Evolutionary conservation across 371 early-diverging fungal genomes (phyloP).

Genomic region (Mucor ambiguus): DNA sequence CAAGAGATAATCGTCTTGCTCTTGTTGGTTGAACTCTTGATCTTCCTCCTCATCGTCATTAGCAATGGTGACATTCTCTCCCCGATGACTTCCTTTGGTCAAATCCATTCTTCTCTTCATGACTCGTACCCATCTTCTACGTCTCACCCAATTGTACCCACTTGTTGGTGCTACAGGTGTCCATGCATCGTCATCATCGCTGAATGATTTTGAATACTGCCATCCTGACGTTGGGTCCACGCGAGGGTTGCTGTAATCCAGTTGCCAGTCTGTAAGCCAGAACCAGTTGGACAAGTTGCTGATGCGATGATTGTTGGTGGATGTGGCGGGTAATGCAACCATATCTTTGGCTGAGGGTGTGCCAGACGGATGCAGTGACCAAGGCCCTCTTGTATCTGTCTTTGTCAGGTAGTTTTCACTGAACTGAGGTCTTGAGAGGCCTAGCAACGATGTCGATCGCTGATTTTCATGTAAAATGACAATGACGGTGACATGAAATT

Average conservation of each 20-base stretch:
- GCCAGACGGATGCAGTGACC: slow-evolving; percentile 61
- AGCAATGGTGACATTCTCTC: slow-evolving; percentile 12
- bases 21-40: not conserved
- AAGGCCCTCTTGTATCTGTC: slow-evolving; percentile 60
- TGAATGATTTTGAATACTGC: slow-evolving; percentile 70
- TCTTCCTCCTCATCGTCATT: slow-evolving; percentile 11
- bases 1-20: slow-evolving; percentile 18
- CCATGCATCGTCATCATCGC: slow-evolving; percentile 59
- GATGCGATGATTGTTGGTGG: slow-evolving; percentile 19
- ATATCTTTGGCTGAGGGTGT: slow-evolving; percentile 53
- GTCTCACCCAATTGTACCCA: slow-evolving; percentile 69
- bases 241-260: slow-evolving; percentile 68
- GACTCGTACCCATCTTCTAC: slow-evolving; percentile 79
- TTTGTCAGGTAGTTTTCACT: slow-evolving; percentile 50
- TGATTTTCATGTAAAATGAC: slow-evolving; percentile 74
- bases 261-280: slow-evolving; percentile 85
- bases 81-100: slow-evolving; percentile 31
- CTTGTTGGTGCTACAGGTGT: slow-evolving; percentile 52
- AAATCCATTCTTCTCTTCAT: slow-evolving; percentile 71
- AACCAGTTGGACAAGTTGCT: slow-evolving; percentile 61
- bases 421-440: slow-evolving; percentile 56
- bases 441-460: slow-evolving; percentile 55
- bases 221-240: slow-evolving; percentile 68
- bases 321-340: slow-evolving; percentile 51
- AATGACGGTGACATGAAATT: slow-evolving; percentile 65